phyloP scores from a whole-genome alignment of 768 basidiomycete genomes.

The Amanita muscaria region DNA sequence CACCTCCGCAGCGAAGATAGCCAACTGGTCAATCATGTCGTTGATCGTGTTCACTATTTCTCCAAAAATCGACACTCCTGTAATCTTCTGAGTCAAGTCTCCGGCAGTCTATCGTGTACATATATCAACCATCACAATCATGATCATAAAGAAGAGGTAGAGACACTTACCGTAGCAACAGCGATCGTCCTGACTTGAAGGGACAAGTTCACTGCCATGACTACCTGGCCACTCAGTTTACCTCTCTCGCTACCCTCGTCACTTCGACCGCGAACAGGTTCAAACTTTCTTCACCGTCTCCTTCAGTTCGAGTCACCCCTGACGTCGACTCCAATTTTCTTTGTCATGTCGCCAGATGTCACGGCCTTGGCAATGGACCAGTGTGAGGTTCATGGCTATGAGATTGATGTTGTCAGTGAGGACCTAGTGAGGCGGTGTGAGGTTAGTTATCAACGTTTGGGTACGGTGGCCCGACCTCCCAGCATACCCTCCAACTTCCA shows the following conservation, averaged over 20 bases:
- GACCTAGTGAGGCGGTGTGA: conserved; percentile 22
- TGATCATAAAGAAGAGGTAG: not conserved
- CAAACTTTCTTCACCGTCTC: conserved; percentile 88
- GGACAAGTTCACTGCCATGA: conserved; percentile 92
- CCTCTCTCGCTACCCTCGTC: conserved; percentile 84
- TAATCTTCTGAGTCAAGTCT: conserved; percentile 89
- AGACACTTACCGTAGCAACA: conserved; percentile 75
- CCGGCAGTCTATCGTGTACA: conserved; percentile 55
- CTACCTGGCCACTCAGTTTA: conserved; percentile 90
- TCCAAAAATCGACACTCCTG: conserved; percentile 85
- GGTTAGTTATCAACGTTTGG: conserved; percentile 16
- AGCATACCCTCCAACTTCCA: conserved; percentile 94
- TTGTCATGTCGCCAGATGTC: conserved; percentile 85
- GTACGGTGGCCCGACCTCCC: conserved; percentile 86
- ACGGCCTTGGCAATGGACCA: conserved; percentile 87
- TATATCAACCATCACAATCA: not conserved
- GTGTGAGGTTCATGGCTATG: conserved; percentile 86
- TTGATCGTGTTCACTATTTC: conserved; percentile 99
- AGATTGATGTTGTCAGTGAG: conserved; percentile 78
- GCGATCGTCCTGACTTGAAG: conserved; percentile 91
- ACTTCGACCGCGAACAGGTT: conserved; percentile 81
- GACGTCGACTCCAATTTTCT: conserved; percentile 88
- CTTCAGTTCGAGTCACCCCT: conserved; percentile 84
- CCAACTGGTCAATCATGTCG: conserved; percentile 59
- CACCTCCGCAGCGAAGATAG: conserved; percentile 52